Conservation (phyloP, 306 rosid species). For the Rosa rugosa region DNA sequence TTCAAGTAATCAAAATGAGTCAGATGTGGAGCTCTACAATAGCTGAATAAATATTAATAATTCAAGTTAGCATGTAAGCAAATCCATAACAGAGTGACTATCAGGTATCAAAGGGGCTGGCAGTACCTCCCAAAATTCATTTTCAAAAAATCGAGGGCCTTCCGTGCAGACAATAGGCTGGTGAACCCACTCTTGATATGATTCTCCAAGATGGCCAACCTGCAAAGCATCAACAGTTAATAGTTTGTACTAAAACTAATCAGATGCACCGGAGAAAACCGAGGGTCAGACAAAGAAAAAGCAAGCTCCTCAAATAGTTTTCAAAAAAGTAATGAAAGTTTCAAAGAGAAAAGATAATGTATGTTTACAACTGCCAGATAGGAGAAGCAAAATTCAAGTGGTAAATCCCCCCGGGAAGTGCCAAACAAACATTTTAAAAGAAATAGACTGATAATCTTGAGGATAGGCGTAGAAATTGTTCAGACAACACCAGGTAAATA, state of each 20-base stretch:
- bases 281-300: not conserved
- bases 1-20: slow-evolving; percentile 38
- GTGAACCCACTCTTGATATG: slow-evolving; percentile 94
- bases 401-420: not conserved
- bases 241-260: not conserved
- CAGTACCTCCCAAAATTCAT: slow-evolving; percentile 76
- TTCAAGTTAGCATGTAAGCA: not conserved
- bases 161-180: slow-evolving; percentile 87
- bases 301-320: not conserved
- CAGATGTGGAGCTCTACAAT: slow-evolving; percentile 19
- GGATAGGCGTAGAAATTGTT: not conserved
- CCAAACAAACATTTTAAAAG: not conserved
- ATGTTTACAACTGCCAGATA: not conserved
- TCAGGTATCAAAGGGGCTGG: slow-evolving; percentile 4
- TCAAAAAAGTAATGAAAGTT: not conserved
- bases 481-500: not conserved
- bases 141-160: slow-evolving; percentile 85
- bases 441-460: not conserved
- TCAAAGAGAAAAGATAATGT: not conserved
- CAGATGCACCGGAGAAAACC: not conserved
- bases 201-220: slow-evolving; percentile 97
- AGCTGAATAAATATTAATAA: not conserved
- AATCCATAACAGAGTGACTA: not conserved
- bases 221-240: slow-evolving; percentile 28
- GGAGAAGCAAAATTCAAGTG: not conserved